Conservation (phyloP, 2,329 filamentous ascomycete genomes). For the Alternaria angustiovoidea region DNA sequence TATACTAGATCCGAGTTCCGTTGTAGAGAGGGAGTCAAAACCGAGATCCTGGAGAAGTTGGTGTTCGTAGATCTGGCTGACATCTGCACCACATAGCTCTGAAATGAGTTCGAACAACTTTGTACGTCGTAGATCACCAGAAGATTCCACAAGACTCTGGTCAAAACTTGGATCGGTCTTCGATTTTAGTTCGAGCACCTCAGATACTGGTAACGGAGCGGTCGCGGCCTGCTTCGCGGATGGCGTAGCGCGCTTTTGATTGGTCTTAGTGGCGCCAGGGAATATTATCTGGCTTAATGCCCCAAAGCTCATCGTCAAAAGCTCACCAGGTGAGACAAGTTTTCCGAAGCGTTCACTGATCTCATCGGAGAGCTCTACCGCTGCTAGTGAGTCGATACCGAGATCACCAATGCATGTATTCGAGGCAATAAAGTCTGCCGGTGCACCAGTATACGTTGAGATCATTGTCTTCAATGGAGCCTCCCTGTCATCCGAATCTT, state of each 20-base stretch:
- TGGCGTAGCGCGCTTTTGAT: neutral
- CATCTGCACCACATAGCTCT: conserved; percentile 11
- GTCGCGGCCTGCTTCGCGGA: neutral
- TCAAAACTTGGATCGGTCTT: neutral
- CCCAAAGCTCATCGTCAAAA: conserved; percentile 8
- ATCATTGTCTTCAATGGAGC: conserved; percentile 17
- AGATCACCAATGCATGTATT: conserved; percentile 20
- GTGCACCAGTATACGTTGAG: conserved; percentile 19
- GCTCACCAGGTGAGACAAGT: conserved; percentile 4
- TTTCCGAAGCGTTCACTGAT: conserved; percentile 9
- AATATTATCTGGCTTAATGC: conserved; percentile 7
- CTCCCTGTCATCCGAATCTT: conserved; percentile 9
- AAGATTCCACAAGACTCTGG: neutral
- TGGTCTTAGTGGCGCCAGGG: neutral
- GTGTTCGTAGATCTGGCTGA: conserved; percentile 5
- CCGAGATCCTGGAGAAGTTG: conserved; percentile 17
- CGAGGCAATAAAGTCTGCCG: conserved; percentile 10
- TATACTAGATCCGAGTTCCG: conserved; percentile 14
- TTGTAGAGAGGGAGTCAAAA: conserved; percentile 19
- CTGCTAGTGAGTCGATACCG: conserved; percentile 26
- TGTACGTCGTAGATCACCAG: neutral
- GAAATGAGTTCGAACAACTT: conserved; percentile 12
- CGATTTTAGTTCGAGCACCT: neutral
- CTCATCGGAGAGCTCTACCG: conserved; percentile 21
- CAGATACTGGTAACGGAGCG: neutral